These are phyloP conservation scores for Chalara sp. DNA, from an alignment of 2,329 filamentous ascomycete genomes.

Conservation along the genomic window DNA sequence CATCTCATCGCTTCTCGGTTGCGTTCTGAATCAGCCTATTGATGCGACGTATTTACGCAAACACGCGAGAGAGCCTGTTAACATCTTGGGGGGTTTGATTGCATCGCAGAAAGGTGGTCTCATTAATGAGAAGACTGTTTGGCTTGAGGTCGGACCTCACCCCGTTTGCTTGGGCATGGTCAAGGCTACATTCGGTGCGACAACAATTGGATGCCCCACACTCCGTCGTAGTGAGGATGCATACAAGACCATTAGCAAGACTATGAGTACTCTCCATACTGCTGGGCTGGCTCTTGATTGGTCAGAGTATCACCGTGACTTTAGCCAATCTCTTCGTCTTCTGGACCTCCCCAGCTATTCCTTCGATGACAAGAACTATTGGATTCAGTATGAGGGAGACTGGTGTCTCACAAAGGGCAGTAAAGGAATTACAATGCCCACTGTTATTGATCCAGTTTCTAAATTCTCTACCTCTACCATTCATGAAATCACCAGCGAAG, in stretches of 20 bases:
- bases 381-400: conserved; percentile 58
- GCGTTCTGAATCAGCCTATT: conserved; percentile 51
- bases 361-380: conserved; percentile 66
- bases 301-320: conserved; percentile 62
- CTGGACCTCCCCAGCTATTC: conserved; percentile 61
- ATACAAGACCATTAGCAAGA: conserved; percentile 56
- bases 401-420: conserved; percentile 62
- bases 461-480: conserved; percentile 51
- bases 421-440: conserved; percentile 28
- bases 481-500: conserved; percentile 47
- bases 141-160: conserved; percentile 70
- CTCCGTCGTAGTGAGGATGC: conserved; percentile 55
- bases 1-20: conserved; percentile 59
- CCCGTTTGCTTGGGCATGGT: conserved; percentile 64
- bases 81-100: conserved; percentile 57
- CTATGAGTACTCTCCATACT: conserved; percentile 51
- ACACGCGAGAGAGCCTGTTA: conserved; percentile 60
- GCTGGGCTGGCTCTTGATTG: conserved; percentile 61
- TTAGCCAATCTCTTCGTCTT: conserved; percentile 49
- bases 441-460: conserved; percentile 10
- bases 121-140: conserved; percentile 55
- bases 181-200: conserved; percentile 52
- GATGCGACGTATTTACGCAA: conserved; percentile 54
- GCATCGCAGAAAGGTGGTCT: conserved; percentile 47
- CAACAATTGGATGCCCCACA: conserved; percentile 49